Base-by-base conservation (phyloP, 257 asterid genomes). In the Gynochthodes officinalis region DNA sequence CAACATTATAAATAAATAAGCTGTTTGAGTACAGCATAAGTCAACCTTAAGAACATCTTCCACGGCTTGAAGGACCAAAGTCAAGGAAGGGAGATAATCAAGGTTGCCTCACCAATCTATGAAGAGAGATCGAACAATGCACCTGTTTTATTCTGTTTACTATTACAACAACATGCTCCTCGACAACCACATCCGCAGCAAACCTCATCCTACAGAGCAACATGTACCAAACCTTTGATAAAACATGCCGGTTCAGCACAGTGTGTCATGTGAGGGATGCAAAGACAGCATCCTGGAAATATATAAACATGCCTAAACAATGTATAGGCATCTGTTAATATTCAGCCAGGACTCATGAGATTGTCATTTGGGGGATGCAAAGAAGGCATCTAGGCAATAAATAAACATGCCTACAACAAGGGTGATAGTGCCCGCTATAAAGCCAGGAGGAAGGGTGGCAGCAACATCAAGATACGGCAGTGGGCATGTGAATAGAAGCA, bases 371-470 rank as follows among this genome's bases (percentile, higher is more conserved):
- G 75, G 62, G 77, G 80, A 71, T 62, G 81, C 14, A 64, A 77
- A 28, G 89, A 67, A 25, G 94, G 93, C 69, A 80, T 87, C 98
- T 96, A 88, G 25, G 27, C 81, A 71, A 76, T 94, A 94, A 50
- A 87, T 62, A 32, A 91, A 70, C 78, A 94, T 73, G 3, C 99
- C 99, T n/a, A 79, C 64, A 27, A 83, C 81, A 42, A 91, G 97
- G 70, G 90, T 67, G 52, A 82, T 50, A 70, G 89, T 89, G 10
- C 99, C 99, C 16, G 84, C 86, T 62, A 91, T 83, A 79, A 94
- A 94, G 46, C 99, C 94, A 2, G 90, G 89, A 62, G 99, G 99
- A 54, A 94, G 96, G 77, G 92, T 77, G 54, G 99, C 89, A 15
- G 91, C 90, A 1, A 82, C 91, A 19, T 95, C 97, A 37, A 91